phyloP scores from a whole-genome alignment of 306 rosid genomes.

The Vicia villosa region DNA sequence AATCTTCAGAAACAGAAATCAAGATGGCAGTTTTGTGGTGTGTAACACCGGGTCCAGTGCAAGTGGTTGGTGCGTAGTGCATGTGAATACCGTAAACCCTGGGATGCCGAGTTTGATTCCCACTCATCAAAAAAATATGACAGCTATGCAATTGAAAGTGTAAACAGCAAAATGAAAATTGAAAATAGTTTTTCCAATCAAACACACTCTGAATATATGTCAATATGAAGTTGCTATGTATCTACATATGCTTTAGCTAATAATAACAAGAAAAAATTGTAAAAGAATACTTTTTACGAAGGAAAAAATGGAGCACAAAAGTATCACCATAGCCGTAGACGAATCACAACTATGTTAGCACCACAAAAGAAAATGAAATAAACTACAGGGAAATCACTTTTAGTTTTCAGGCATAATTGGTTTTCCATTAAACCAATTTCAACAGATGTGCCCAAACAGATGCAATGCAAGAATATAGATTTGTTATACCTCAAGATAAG shows the following conservation, averaged over 20 bases:
- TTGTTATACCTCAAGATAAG: not conserved
- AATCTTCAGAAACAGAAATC: slow-evolving; percentile 1
- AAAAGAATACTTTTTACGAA: not conserved
- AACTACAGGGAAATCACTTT: slow-evolving; percentile 13
- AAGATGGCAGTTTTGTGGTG: not conserved
- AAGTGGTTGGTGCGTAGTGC: not conserved
- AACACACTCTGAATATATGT: not conserved
- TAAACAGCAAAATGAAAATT: not conserved
- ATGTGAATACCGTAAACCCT: not conserved
- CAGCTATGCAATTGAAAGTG: not conserved
- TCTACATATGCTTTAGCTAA: slow-evolving; percentile 17
- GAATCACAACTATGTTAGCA: not conserved
- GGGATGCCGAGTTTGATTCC: not conserved
- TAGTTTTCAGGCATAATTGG: slow-evolving; percentile 14
- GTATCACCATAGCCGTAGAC: not conserved
- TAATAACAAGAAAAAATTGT: not conserved
- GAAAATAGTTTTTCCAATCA: not conserved
- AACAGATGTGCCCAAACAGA: slow-evolving; percentile 7
- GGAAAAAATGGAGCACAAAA: not conserved
- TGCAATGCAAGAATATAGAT: slow-evolving; percentile 19
- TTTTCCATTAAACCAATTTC: slow-evolving; percentile 4
- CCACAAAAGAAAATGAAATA: not conserved
- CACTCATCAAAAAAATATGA: not conserved
- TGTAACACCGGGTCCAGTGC: not conserved
- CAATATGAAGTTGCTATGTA: slow-evolving; percentile 7